phyloP scores from a whole-genome alignment of 441 rosid genomes.

The Mallotus repandus region DNA sequence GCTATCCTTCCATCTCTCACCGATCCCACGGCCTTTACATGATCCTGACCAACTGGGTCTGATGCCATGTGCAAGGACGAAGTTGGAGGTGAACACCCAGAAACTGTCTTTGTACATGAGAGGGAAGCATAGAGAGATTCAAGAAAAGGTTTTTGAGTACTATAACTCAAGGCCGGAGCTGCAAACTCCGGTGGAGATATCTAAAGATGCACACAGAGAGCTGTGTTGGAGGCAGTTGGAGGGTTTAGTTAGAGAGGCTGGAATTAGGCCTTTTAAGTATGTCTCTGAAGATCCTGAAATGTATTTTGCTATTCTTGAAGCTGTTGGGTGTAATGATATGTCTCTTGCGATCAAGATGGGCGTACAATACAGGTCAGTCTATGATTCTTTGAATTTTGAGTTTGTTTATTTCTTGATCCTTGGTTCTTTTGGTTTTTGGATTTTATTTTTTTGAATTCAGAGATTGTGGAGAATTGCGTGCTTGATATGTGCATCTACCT shows the following conservation, averaged over 20 bases:
- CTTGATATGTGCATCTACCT: no score
- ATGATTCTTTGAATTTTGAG: no score
- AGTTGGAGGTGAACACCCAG: constrained; percentile 49
- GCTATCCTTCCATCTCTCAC: constrained; percentile 53
- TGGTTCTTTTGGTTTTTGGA: no score
- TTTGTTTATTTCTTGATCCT: no score
- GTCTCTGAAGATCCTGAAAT: constrained; percentile 70
- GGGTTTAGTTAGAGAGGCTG: constrained; percentile 72
- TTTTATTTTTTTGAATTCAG: no score
- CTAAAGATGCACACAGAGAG: constrained; percentile 70
- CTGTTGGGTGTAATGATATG: constrained; percentile 76
- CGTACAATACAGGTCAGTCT: constrained; percentile 73
- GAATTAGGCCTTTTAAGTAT: constrained; percentile 60
- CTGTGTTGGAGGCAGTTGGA: constrained; percentile 78
- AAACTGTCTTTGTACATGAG: constrained; percentile 58
- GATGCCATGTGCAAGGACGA: constrained; percentile 44
- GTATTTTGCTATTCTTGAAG: constrained; percentile 84
- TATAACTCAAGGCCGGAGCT: constrained; percentile 71
- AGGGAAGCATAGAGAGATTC: constrained; percentile 70
- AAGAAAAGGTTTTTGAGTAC: constrained; percentile 58
- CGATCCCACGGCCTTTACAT: constrained; percentile 17
- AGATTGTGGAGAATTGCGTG: no score
- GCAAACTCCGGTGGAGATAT: constrained; percentile 84
- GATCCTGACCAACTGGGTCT: constrained; percentile 28
- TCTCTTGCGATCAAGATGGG: constrained; percentile 93